phyloP scores from a whole-genome alignment of 1,139 yeast genomes.

The Pichia sp. region DNA sequence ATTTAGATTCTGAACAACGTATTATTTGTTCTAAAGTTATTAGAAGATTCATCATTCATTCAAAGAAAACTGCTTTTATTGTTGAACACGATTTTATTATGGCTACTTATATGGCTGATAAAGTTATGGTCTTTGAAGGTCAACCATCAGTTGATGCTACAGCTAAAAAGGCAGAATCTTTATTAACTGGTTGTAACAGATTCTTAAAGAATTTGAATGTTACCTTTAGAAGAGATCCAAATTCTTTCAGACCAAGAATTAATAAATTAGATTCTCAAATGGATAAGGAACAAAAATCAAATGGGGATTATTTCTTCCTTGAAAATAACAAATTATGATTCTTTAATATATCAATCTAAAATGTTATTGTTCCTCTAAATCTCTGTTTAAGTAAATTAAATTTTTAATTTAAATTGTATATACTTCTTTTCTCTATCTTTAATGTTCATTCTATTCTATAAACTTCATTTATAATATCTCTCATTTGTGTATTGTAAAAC shows the following conservation, averaged over 20 bases:
- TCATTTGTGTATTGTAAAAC: background rate
- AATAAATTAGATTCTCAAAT: conserved; percentile 95
- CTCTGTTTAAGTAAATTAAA: no score
- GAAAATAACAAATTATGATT: conserved; percentile 50
- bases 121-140: conserved; percentile 98
- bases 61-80: conserved; percentile 94
- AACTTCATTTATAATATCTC: background rate
- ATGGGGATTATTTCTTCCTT: conserved; percentile 93
- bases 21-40: conserved; percentile 96
- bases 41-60: conserved; percentile 90
- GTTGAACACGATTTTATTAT: conserved; percentile 99
- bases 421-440: background rate
- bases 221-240: conserved; percentile 98
- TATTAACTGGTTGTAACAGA: conserved; percentile 93
- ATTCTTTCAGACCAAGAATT: conserved; percentile 95
- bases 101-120: conserved; percentile 98
- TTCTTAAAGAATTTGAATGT: conserved; percentile 96
- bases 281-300: conserved; percentile 92
- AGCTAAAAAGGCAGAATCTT: conserved; percentile 85
- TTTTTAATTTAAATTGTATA: background rate
- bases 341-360: background rate
- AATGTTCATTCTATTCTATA: conserved; percentile 4
- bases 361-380: no score
- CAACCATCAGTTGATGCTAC: conserved; percentile 74
- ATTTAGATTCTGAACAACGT: conserved; percentile 99